A percentile compares a stretch with the other conserved stretches of the same genome.
Conservation (phyloP, 495 filamentous ascomycete species). For the Podospora tetraspora region DNA sequence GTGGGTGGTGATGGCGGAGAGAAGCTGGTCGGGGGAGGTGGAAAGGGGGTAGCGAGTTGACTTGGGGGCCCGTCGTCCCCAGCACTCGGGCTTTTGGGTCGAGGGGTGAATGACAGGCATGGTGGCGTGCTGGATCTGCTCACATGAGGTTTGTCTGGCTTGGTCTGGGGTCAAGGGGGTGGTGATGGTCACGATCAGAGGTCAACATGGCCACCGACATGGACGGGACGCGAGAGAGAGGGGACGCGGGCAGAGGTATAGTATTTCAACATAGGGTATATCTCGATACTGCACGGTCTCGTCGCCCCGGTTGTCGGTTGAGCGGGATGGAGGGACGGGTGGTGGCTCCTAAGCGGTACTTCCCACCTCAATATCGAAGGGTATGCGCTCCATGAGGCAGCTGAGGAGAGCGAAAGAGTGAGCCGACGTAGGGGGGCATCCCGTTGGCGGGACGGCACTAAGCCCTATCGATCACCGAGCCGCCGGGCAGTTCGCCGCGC, state of each 20-base stretch:
- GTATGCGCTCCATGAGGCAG: neutral
- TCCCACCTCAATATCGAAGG: neutral
- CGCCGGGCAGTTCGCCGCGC: neutral
- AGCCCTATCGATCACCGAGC: conserved; percentile 14
- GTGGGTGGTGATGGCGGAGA: conserved; percentile 21
- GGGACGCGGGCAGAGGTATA: neutral
- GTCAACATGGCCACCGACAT: neutral
- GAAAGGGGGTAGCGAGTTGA: conserved; percentile 13
- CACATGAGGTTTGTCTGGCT: neutral
- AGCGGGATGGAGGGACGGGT: neutral
- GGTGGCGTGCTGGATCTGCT: neutral
- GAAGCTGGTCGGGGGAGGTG: conserved; percentile 19
- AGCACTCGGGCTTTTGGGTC: conserved; percentile 16
- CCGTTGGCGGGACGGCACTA: conserved; percentile 4
- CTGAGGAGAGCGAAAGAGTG: neutral
- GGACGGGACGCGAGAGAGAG: neutral
- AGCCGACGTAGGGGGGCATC: neutral
- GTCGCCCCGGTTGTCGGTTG: neutral
- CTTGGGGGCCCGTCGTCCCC: conserved; percentile 9
- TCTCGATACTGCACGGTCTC: neutral
- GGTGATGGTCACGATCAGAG: neutral
- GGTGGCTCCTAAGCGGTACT: neutral
- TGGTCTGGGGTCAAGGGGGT: neutral
- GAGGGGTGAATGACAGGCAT: conserved; percentile 26
- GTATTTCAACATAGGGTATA: neutral